Conservation (phyloP, 1,284 basidiomycete genomes). For the Malassezia nana region DNA sequence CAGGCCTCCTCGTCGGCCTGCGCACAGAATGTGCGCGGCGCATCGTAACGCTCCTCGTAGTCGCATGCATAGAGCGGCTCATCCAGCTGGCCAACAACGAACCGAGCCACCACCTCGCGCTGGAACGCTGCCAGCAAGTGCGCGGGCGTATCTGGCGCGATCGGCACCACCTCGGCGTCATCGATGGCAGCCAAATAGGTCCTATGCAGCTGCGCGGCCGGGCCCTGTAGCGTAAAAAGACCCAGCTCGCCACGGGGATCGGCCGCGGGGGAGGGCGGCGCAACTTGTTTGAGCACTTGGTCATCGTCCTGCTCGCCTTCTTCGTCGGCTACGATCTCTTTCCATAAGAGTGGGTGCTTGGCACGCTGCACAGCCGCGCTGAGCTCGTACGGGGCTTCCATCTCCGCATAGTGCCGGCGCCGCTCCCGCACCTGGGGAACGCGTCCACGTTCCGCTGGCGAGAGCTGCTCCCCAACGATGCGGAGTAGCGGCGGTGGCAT, state of each 20-base stretch:
- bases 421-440: conserved; percentile 8
- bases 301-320: conserved; percentile 15
- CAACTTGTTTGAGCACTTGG: no score
- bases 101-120: conserved; percentile 6
- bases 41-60: conserved; percentile 16
- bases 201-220: neutral
- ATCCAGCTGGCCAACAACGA: conserved; percentile 9
- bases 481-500: conserved; percentile 6
- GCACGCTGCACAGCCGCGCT: neutral
- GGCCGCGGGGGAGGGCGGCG: no score
- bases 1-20: conserved; percentile 10
- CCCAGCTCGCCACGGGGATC: neutral
- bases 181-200: conserved; percentile 9
- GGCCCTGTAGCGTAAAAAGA: neutral
- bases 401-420: conserved; percentile 5
- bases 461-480: conserved; percentile 3
- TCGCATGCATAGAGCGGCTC: conserved; percentile 16
- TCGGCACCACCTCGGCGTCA: neutral
- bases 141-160: neutral
- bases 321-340: conserved; percentile 1
- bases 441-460: conserved; percentile 3
- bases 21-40: neutral
- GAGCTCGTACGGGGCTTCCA: conserved; percentile 3
- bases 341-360: neutral
- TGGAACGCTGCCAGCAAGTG: conserved; percentile 1